These are phyloP conservation scores for Xerocomellus intermedius DNA, from an alignment of 768 basidiomycete species.

Conservation along the genomic window DNA sequence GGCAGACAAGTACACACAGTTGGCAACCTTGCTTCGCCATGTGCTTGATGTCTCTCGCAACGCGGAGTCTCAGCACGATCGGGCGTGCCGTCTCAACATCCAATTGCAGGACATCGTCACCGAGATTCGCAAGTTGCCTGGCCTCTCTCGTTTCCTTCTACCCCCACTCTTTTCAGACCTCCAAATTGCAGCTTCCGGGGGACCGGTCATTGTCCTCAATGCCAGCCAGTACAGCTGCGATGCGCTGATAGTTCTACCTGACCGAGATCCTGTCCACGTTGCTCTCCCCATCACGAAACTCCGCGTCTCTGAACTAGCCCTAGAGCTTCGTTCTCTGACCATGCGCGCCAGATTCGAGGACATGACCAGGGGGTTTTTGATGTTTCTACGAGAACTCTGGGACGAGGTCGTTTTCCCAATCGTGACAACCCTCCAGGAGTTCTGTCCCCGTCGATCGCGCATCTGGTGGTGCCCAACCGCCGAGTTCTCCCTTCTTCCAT, in stretches of 20 bases:
- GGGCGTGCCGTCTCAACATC: neutral
- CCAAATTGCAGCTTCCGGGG: conserved; percentile 15
- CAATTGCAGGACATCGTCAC: neutral
- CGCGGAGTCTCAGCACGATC: neutral
- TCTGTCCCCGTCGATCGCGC: no score
- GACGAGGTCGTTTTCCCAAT: conserved; percentile 12
- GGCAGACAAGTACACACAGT: neutral
- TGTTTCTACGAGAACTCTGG: conserved; percentile 16
- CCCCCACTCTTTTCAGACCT: conserved; percentile 16
- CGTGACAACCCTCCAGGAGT: neutral
- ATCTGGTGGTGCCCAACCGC: no score
- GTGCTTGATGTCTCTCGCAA: neutral
- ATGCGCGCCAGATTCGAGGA: neutral
- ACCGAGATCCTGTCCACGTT: no score
- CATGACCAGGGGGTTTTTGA: neutral
- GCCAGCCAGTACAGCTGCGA: no score
- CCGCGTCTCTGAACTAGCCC: no score
- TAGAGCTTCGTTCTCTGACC: no score
- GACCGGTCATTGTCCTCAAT: conserved; percentile 16
- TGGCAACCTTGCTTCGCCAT: neutral
- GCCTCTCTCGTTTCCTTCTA: conserved; percentile 28
- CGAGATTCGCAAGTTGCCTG: conserved; percentile 5
- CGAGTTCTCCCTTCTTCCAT: no score
- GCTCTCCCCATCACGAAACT: no score
- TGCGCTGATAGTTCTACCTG: no score